These are phyloP conservation scores for Yamadazyma sp. DNA, from an alignment of 1,139 yeast genomes.

Conservation along the genomic window DNA sequence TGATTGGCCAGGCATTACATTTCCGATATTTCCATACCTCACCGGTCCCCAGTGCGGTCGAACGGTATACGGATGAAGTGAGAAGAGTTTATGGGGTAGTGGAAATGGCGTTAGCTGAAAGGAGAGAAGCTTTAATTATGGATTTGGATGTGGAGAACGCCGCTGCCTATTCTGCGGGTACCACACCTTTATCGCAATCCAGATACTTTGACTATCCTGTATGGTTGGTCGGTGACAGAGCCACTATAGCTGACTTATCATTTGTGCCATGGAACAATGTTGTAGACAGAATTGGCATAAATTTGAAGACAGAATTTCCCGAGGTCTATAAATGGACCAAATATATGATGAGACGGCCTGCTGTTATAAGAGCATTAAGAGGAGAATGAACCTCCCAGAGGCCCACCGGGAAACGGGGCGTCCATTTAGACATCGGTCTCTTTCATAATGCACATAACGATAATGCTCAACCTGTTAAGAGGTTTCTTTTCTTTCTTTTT, in stretches of 20 bases:
- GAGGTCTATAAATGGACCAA: slow-evolving; percentile 97
- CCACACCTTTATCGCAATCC: slow-evolving; percentile 82
- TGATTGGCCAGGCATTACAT: slow-evolving; percentile 97
- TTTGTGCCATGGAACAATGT: slow-evolving; percentile 98
- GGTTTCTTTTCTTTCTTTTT: background rate
- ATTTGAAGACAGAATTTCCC: slow-evolving; percentile 83
- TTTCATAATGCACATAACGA: slow-evolving; percentile 9
- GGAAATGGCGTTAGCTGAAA: slow-evolving; percentile 93
- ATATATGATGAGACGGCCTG: slow-evolving; percentile 87
- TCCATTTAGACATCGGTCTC: too few species aligned
- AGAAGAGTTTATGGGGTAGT: slow-evolving; percentile 91
- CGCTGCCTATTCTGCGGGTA: slow-evolving; percentile 85
- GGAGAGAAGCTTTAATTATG: slow-evolving; percentile 87
- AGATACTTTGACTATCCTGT: slow-evolving; percentile 91
- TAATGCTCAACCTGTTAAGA: slow-evolving; percentile 1
- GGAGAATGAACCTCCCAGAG: slow-evolving; percentile 57
- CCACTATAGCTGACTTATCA: slow-evolving; percentile 87
- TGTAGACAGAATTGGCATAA: slow-evolving; percentile 88
- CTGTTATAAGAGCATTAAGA: slow-evolving; percentile 73
- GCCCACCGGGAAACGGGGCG: too few species aligned
- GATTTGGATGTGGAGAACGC: slow-evolving; percentile 87
- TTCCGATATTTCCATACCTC: slow-evolving; percentile 88
- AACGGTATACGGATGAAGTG: slow-evolving; percentile 89
- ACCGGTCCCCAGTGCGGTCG: slow-evolving; percentile 85
- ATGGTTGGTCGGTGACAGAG: slow-evolving; percentile 90